These are phyloP conservation scores for Zopfia rhizophila DNA, from an alignment of 2,329 filamentous ascomycete species.

Conservation along the genomic window DNA sequence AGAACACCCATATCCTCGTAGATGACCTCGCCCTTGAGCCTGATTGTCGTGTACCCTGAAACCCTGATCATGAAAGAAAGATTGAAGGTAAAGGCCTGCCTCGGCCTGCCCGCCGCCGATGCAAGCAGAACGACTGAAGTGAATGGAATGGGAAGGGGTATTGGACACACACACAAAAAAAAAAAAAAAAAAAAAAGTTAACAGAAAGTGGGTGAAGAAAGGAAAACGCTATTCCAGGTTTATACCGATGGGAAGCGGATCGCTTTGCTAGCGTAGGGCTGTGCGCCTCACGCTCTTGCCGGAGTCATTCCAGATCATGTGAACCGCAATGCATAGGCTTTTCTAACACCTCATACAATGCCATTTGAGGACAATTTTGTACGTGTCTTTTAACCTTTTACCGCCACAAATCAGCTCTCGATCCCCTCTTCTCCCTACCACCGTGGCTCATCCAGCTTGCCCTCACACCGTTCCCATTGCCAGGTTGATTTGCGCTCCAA, in stretches of 20 bases:
- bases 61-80: too few relatives aligned
- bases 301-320: neutral
- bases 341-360: too few relatives aligned
- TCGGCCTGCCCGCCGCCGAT: too few relatives aligned
- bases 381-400: too few relatives aligned
- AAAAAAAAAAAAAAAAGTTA: conserved; percentile 7
- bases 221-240: neutral
- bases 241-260: neutral
- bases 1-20: too few relatives aligned
- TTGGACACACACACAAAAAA: conserved; percentile 10
- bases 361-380: too few relatives aligned
- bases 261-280: neutral
- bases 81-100: conserved; percentile 1
- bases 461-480: conserved; percentile 28
- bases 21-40: too few relatives aligned
- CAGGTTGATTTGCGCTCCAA: conserved; percentile 29
- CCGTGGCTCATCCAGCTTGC: conserved; percentile 46
- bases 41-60: too few relatives aligned
- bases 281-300: neutral
- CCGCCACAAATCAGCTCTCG: conserved; percentile 49
- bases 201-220: too few relatives aligned
- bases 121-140: too few relatives aligned
- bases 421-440: conserved; percentile 45
- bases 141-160: conserved; percentile 18
- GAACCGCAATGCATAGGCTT: neutral